Evolutionary conservation across 2,329 filamentous ascomycete species (phyloP).

Genomic region (Aspergillus versicolor): DNA sequence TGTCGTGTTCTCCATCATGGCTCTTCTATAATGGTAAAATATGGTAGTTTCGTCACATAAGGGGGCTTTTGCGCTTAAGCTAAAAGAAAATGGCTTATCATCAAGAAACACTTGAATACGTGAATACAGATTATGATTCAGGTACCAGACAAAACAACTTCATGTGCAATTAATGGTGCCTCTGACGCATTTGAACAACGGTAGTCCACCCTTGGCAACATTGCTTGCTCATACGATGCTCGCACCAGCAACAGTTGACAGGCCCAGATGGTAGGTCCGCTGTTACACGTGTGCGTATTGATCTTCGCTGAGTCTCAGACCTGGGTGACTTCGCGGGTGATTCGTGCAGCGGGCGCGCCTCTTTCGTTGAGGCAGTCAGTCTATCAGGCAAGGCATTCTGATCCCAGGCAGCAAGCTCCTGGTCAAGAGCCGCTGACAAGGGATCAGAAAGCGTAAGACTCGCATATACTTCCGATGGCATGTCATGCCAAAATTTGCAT

Average conservation of each 20-base stretch:
- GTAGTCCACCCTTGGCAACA: slow-evolving; percentile 71
- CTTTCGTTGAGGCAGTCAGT: not conserved
- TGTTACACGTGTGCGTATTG: slow-evolving; percentile 4
- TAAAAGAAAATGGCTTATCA: not conserved
- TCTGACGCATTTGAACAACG: slow-evolving; percentile 65
- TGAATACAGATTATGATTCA: not conserved
- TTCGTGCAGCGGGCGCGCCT: not conserved
- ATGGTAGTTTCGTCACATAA: not conserved
- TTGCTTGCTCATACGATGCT: slow-evolving; percentile 65
- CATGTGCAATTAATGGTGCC: slow-evolving; percentile 36
- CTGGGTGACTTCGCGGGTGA: not conserved
- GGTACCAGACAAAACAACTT: not conserved
- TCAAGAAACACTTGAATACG: not conserved
- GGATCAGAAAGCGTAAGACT: slow-evolving; percentile 31
- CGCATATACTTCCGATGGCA: slow-evolving; percentile 40
- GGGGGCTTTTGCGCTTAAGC: not conserved
- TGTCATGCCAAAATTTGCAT: slow-evolving; percentile 46
- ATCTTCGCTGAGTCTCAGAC: slow-evolving; percentile 6
- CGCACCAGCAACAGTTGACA: slow-evolving; percentile 70
- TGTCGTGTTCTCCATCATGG: not conserved
- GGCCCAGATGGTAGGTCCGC: slow-evolving; percentile 22
- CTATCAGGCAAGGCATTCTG: not conserved
- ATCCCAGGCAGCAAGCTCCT: not conserved
- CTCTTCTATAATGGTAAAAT: not conserved
- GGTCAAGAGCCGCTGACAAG: not conserved